These are phyloP conservation scores for Aspergillus neoniger DNA, from an alignment of 2,329 filamentous ascomycete genomes.

Conservation along the genomic window DNA sequence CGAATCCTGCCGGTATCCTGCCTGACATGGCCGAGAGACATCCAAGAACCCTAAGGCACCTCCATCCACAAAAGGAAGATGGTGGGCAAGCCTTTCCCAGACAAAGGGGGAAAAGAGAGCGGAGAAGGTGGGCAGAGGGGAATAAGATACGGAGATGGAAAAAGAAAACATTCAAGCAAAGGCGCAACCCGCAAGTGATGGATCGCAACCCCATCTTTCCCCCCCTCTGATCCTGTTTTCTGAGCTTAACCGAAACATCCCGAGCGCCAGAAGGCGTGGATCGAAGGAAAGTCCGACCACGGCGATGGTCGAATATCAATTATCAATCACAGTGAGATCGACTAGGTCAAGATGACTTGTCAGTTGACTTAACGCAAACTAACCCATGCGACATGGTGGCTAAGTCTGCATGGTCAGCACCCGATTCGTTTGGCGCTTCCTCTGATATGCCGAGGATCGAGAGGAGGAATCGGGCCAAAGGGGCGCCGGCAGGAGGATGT, in stretches of 20 bases:
- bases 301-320: not conserved
- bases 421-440: not conserved
- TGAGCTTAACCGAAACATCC: not conserved
- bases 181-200: not conserved
- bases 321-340: constrained; percentile 11
- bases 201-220: not conserved
- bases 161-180: not conserved
- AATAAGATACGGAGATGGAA: not conserved
- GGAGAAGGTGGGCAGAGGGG: no score
- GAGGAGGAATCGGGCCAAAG: not conserved
- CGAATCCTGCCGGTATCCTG: constrained; percentile 10
- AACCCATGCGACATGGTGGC: not conserved
- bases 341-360: constrained; percentile 12
- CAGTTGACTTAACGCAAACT: constrained; percentile 4
- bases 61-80: not conserved
- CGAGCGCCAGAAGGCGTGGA: not conserved
- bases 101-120: not conserved
- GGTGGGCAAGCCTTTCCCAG: not conserved
- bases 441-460: constrained; percentile 3
- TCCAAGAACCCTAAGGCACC: not conserved
- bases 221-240: not conserved
- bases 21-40: not conserved
- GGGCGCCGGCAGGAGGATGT: not conserved
- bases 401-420: constrained; percentile 7
- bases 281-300: not conserved